phyloP scores from a whole-genome alignment of 2,329 filamentous ascomycete genomes.

The Fragosphaeria purpurea region DNA sequence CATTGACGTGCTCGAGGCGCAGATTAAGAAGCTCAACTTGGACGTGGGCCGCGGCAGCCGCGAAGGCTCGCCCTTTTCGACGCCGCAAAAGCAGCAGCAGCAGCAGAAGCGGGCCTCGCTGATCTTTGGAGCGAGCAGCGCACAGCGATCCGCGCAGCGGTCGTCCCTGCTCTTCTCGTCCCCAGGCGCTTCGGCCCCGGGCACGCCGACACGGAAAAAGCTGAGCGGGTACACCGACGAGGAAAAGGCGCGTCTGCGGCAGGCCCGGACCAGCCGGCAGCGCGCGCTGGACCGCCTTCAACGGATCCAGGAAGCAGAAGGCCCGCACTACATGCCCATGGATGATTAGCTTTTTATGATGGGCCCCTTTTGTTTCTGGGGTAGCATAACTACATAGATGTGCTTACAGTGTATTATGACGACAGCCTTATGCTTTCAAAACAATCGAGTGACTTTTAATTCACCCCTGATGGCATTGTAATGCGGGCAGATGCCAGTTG shows the following conservation, averaged over 20 bases:
- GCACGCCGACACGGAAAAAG: constrained; percentile 48
- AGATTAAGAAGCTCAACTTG: constrained; percentile 66
- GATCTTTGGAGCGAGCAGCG: constrained; percentile 20
- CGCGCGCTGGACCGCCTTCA: constrained; percentile 15
- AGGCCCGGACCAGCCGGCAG: constrained; percentile 35
- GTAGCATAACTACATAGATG: too few species aligned
- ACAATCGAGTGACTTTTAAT: too few species aligned
- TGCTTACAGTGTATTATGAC: too few species aligned
- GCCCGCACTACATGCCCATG: constrained; percentile 15
- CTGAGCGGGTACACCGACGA: constrained; percentile 48
- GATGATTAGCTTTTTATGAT: constrained; percentile 4
- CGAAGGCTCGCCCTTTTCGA: constrained; percentile 29
- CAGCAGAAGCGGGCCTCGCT: constrained; percentile 25
- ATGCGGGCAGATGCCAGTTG: too few species aligned
- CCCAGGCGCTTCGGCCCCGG: constrained; percentile 20
- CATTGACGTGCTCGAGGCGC: constrained; percentile 78
- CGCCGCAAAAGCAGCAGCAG: constrained; percentile 30
- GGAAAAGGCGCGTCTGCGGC: constrained; percentile 48
- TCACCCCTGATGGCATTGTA: too few species aligned
- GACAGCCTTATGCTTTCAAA: too few species aligned
- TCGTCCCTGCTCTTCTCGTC: constrained; percentile 28
- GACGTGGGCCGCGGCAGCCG: constrained; percentile 24
- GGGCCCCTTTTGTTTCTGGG: too few species aligned
- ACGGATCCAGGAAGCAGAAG: constrained; percentile 33
- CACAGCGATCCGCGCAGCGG: constrained; percentile 28